Evolutionary conservation across 1,284 basidiomycete species (phyloP), one percentile per base, ranked within the genome.

Genomic region (Pseudozyma tsukubaensis): DNA sequence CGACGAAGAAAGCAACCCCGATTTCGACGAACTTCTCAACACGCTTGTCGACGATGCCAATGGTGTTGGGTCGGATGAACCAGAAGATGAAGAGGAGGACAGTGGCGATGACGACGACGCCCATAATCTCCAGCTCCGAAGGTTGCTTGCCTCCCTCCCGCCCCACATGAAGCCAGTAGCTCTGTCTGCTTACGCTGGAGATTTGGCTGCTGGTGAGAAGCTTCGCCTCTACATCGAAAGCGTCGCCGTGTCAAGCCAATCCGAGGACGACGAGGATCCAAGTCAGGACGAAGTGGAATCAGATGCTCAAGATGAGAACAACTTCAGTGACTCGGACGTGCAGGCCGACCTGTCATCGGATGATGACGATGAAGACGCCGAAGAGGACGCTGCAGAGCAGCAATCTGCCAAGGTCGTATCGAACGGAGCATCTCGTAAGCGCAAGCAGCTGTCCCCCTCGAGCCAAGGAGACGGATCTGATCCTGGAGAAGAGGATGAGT

Each of bases 1-100:
- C 19, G 67, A 72, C 37, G 56, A 66, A 13, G 66, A 63, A 16
- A 60, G 57, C 49, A 47, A 70, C 10, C 36, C 54, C 48, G 57
- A 55, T 21, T 14, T 58, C 5, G 49, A 69, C n/a, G 47, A 37
- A 35, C 37, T 66, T 21, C 36, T 64, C 43, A 58, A 57, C 44
- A 34, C 36, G 29, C 50, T 63, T 18, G 58, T 60, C 48, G 40
- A 51, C 4, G 44, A 24, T 4, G 14, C 53, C 13, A 54, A 53
- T 21, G 57, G 44, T 39, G 45, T 45, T 11, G 49, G 53, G 29
- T 34, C 29, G 19, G 43, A n/a, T 24, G 45, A 45, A 1, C 49
- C 58, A 4, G 58, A 50, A 13, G 61, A 64, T 21, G 62, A 58
- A 21, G 49, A 59, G 18, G 7, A 42, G 21, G 47, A 34, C 9